Evolutionary conservation across 768 basidiomycete genomes (phyloP).

Genomic region (Kwoniella newhampshirensis): DNA sequence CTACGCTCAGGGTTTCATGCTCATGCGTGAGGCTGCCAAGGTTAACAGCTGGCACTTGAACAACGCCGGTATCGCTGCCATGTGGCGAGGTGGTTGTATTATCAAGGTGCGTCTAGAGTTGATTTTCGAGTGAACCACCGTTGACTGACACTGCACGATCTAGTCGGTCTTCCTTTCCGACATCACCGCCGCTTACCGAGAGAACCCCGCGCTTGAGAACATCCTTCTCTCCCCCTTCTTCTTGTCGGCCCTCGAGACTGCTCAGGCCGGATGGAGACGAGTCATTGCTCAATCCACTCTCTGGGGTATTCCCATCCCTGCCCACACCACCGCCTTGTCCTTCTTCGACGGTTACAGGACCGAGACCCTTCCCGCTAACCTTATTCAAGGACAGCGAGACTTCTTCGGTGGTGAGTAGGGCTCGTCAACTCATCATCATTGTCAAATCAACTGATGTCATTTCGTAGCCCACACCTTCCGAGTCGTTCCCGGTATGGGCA

Average conservation of each 20-base stretch:
- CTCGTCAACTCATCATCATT: background rate
- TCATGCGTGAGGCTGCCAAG: constrained; percentile 97
- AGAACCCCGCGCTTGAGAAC: constrained; percentile 80
- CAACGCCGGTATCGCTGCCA: constrained; percentile 94
- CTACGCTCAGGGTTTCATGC: constrained; percentile 99
- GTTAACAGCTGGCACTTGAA: constrained; percentile 88
- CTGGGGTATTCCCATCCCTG: constrained; percentile 96
- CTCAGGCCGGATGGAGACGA: constrained; percentile 97
- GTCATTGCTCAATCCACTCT: constrained; percentile 92
- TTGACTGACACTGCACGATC: too few relatives aligned
- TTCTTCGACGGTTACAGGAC: constrained; percentile 99
- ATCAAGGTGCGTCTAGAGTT: constrained; percentile 67
- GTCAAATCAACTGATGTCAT: background rate
- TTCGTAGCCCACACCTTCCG: constrained; percentile 80
- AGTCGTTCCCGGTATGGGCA: constrained; percentile 88
- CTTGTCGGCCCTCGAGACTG: constrained; percentile 78
- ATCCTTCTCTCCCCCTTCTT: constrained; percentile 97
- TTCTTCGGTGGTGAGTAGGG: constrained; percentile 74
- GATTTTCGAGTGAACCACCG: background rate
- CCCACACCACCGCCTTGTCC: constrained; percentile 89
- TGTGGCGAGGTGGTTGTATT: constrained; percentile 99
- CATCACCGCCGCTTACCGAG: constrained; percentile 71
- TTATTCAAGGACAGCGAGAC: constrained; percentile 95
- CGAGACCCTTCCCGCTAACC: constrained; percentile 87
- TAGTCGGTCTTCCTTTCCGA: constrained; percentile 49